A percentile compares a stretch with the other conserved stretches of the same genome.
Conservation (phyloP, 2,329 filamentous ascomycete genomes). For the Ascosphaera apis region DNA sequence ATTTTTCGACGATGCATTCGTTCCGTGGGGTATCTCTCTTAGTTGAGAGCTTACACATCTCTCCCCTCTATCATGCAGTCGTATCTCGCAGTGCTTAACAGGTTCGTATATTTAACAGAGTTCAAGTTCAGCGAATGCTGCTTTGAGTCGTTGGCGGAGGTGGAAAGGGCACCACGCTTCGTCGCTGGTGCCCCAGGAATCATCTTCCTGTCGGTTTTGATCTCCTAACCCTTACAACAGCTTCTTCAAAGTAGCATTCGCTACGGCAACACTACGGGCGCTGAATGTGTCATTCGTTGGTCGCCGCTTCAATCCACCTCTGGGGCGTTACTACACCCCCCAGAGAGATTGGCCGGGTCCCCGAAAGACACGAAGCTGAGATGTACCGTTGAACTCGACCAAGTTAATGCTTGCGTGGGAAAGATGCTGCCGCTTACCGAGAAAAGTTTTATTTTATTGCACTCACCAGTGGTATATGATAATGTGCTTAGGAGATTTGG, state of each 20-base stretch:
- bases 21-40: too few species aligned
- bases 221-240: neutral
- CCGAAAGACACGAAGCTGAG: slow-evolving; percentile 47
- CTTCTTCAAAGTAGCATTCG: slow-evolving; percentile 5
- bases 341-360: slow-evolving; percentile 10
- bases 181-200: too few species aligned
- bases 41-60: too few species aligned
- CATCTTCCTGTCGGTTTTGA: too few species aligned
- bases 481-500: too few species aligned
- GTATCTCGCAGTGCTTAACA: slow-evolving; percentile 4
- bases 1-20: too few species aligned
- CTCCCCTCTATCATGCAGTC: neutral
- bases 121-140: slow-evolving; percentile 7
- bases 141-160: slow-evolving; percentile 2
- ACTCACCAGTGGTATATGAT: too few species aligned
- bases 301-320: slow-evolving; percentile 29
- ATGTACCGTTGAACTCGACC: slow-evolving; percentile 87
- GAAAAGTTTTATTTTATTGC: too few species aligned
- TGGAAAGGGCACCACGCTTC: too few species aligned
- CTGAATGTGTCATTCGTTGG: slow-evolving; percentile 28
- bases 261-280: slow-evolving; percentile 61
- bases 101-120: slow-evolving; percentile 8
- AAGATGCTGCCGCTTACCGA: slow-evolving; percentile 70
- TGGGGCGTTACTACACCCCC: slow-evolving; percentile 5
- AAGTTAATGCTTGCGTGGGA: slow-evolving; percentile 99